phyloP scores from a whole-genome alignment of 176 grass and related monocot species.

The Oryza australiensis region DNA sequence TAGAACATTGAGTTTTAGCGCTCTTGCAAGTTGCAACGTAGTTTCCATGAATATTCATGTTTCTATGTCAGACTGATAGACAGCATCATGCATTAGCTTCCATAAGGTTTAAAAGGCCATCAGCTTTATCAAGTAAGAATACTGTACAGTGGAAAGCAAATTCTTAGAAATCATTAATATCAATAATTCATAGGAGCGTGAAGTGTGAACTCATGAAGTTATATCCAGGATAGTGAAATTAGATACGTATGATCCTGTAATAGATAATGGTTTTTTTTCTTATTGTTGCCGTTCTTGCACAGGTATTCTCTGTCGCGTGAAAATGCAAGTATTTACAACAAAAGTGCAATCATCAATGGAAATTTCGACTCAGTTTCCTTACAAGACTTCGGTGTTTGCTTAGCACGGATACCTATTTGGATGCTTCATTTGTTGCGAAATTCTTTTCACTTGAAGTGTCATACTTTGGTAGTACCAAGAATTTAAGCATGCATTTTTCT shows the following conservation, averaged over 20 bases:
- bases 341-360: background rate
- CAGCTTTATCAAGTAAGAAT: background rate
- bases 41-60: background rate
- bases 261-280: background rate
- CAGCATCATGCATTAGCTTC: background rate
- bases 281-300: constrained; percentile 7
- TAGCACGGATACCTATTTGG: background rate
- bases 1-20: background rate
- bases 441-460: background rate
- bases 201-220: background rate
- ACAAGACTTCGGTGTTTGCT: background rate
- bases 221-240: background rate
- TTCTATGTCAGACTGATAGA: background rate
- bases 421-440: background rate
- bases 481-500: constrained; percentile 31
- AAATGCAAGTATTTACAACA: background rate
- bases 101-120: background rate
- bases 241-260: background rate
- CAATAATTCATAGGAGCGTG: background rate
- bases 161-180: constrained; percentile 2
- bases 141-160: background rate
- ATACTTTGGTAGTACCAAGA: background rate
- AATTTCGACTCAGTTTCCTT: background rate
- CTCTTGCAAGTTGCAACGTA: background rate
- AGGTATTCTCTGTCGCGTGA: background rate